Evolutionary conservation across 352 stramenopile genomes (phyloP), one percentile per base, ranked within the genome.

Genomic region (Peronosclerospora sorghi): DNA sequence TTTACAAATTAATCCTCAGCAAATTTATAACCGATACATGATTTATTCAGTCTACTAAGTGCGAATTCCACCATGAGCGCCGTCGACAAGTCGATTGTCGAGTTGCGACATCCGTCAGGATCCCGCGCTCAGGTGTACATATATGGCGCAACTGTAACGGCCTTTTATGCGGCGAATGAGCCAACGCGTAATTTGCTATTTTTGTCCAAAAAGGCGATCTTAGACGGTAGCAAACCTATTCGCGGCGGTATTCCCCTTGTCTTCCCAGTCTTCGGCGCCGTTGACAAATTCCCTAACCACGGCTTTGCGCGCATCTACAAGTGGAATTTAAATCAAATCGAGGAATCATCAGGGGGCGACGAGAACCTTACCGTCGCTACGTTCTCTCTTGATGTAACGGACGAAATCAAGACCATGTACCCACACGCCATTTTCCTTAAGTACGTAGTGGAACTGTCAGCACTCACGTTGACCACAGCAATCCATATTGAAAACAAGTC

Each of bases 221-320:
- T 96, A 29, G 82, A 98, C 59, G 84, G 91, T 43, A 83, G 57
- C 44, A 97, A 97, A 56, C 77, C 94, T 24, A 97, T 98, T 52
- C 85, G 95, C 28, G 95, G 95, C 44, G 93, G 93, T 24, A 96
- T 98, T 36, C 95, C 95, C 24, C 59, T 98, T 15, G 92, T 97
- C 29, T 98, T 98, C 68, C 95, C 95, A 24, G 84, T 97, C 39
- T 98, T 98, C 60, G 93, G 92, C 43, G 67, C 62, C 28, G 77
- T 73, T 5, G 46, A 67, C n/a, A 75, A 70, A 6, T 94, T 96
- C 51, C 84, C 85, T 1, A 93, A 95, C 56, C 95, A 98, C 70
- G 95, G 95, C 21, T 97, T 98, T 60, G 81, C 91, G 26, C 83
- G 95, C 28, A 83, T 65, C 5, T 75, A 58, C 21, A 41, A 84